These are phyloP conservation scores for Ophiostoma novo-ulmi DNA, from an alignment of 2,329 filamentous ascomycete species.

Conservation along the genomic window DNA sequence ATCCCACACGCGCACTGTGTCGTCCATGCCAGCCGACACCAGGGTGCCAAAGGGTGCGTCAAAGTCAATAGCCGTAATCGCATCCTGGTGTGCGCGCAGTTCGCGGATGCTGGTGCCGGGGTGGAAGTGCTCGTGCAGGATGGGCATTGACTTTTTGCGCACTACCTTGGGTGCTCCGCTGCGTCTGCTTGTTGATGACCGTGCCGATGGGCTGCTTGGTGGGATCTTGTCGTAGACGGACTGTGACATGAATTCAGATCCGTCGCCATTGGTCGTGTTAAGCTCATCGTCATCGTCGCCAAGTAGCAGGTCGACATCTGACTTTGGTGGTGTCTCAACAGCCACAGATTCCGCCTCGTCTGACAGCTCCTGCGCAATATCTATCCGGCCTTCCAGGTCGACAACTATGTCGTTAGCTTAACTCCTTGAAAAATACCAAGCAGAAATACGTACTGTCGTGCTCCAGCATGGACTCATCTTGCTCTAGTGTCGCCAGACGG, in stretches of 20 bases:
- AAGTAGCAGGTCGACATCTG: slow-evolving; percentile 50
- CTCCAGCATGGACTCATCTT: slow-evolving; percentile 85
- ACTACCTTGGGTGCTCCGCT: slow-evolving; percentile 41
- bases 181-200: slow-evolving; percentile 35
- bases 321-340: slow-evolving; percentile 47
- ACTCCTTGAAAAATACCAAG: no score
- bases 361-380: slow-evolving; percentile 55
- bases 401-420: slow-evolving; percentile 48
- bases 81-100: slow-evolving; percentile 80
- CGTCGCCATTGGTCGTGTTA: slow-evolving; percentile 23
- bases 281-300: slow-evolving; percentile 42
- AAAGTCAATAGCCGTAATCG: slow-evolving; percentile 87
- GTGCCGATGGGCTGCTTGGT: slow-evolving; percentile 45
- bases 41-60: slow-evolving; percentile 95
- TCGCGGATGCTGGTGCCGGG: slow-evolving; percentile 84
- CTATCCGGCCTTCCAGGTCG: slow-evolving; percentile 57
- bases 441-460: slow-evolving; percentile 64
- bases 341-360: slow-evolving; percentile 56
- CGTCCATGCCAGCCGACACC: slow-evolving; percentile 87
- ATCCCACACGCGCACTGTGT: slow-evolving; percentile 94
- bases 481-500: slow-evolving; percentile 76
- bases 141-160: slow-evolving; percentile 80
- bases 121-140: slow-evolving; percentile 91
- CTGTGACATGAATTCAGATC: slow-evolving; percentile 80
- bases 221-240: slow-evolving; percentile 94